Conservation (phyloP, 352 stramenopile species). For the Phytophthora pini region DNA sequence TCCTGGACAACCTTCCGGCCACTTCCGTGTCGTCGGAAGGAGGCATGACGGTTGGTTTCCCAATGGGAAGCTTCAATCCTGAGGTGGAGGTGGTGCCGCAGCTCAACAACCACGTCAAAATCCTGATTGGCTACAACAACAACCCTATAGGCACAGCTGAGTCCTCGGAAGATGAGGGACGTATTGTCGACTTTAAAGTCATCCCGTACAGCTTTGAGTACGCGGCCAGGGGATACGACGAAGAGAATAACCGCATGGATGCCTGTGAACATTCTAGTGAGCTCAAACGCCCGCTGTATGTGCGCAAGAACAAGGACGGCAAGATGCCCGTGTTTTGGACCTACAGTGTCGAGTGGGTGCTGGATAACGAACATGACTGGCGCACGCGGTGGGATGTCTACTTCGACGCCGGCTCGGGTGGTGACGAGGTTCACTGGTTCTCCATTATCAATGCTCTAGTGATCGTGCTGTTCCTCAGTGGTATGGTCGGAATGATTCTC, state of each 20-base stretch:
- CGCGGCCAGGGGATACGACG: constrained; percentile 69
- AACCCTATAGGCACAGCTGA: constrained; percentile 66
- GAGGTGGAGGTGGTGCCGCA: constrained; percentile 91
- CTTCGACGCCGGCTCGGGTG: constrained; percentile 90
- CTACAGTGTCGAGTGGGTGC: constrained; percentile 98
- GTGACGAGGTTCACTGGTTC: constrained; percentile 99
- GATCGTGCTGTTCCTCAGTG: constrained; percentile 99
- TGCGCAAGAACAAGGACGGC: constrained; percentile 84
- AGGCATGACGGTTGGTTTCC: constrained; percentile 82
- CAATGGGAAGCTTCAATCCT: constrained; percentile 90
- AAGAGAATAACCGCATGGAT: constrained; percentile 76
- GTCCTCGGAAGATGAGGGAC: constrained; percentile 80
- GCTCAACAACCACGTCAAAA: constrained; percentile 99
- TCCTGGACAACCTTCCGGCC: constrained; percentile 98
- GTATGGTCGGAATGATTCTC: constrained; percentile 99
- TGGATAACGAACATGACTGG: constrained; percentile 96
- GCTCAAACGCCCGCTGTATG: constrained; percentile 74
- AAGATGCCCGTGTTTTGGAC: constrained; percentile 93
- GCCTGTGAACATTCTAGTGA: constrained; percentile 76
- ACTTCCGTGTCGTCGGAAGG: constrained; percentile 75
- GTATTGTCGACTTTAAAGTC: constrained; percentile 99
- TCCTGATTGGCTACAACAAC: constrained; percentile 98
- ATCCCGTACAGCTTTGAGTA: constrained; percentile 98
- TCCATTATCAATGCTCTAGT: constrained; percentile 99
- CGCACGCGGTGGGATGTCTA: constrained; percentile 99